Evolutionary conservation across 495 filamentous ascomycete species (phyloP).

Genomic region (Neurospora tetraspora): DNA sequence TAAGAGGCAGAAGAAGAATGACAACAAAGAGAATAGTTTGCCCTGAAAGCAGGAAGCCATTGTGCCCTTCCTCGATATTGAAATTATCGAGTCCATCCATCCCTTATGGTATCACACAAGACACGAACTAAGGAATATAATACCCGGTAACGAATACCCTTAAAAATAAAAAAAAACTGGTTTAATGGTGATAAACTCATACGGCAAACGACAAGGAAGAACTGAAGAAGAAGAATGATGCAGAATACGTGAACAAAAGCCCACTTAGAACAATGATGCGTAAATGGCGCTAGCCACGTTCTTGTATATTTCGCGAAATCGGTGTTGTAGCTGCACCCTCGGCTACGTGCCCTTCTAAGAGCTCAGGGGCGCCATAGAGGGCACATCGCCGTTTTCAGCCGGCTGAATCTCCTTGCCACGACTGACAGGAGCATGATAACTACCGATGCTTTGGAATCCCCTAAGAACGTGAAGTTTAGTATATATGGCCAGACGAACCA

Average conservation of each 20-base stretch:
- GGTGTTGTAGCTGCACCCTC: not conserved
- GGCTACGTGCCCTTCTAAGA: not conserved
- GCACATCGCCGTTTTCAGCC: not conserved
- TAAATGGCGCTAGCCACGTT: not conserved
- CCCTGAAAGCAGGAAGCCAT: not conserved
- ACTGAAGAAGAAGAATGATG: not conserved
- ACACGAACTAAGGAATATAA: not conserved
- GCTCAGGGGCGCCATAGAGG: not conserved
- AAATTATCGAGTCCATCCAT: not conserved
- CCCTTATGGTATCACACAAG: not conserved
- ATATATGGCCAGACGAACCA: not conserved
- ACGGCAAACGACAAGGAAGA: not conserved
- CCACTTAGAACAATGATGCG: not conserved
- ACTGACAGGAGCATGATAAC: slow-evolving; percentile 25
- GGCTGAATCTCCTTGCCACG: slow-evolving; percentile 24
- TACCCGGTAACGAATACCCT: not conserved
- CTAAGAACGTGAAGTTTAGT: slow-evolving; percentile 7
- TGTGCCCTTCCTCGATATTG: not conserved
- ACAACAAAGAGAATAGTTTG: not conserved
- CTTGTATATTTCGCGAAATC: not conserved
- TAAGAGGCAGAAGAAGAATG: not conserved
- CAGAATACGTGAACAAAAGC: not conserved
- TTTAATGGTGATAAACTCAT: not conserved
- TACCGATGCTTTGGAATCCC: slow-evolving; percentile 33
- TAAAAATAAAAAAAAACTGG: not conserved